Percentiles rank a stretch among this genome's conserved stretches.
phyloP scores from a whole-genome alignment of 345 rosid species.

The Cardamine occulta region DNA sequence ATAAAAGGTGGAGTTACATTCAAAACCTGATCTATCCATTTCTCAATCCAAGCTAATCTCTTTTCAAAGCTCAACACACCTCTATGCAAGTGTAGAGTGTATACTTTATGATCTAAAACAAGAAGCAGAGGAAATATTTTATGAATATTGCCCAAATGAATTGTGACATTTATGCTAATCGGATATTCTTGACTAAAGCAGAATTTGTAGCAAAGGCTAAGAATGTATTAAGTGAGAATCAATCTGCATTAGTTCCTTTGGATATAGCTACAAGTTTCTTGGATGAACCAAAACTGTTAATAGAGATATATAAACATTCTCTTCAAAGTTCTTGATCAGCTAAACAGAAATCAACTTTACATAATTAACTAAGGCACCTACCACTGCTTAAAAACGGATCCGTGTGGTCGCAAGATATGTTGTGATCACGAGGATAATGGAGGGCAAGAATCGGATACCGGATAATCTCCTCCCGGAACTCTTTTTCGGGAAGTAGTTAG shows the following conservation, averaged over 20 bases:
- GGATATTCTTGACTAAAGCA: background rate
- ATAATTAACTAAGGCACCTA: conserved; percentile 42
- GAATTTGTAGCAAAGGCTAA: conserved; percentile 5
- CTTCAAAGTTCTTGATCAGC: conserved; percentile 18
- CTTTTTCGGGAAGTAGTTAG: conserved; percentile 55
- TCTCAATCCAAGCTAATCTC: conserved; percentile 78
- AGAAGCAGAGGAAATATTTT: background rate
- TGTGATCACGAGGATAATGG: conserved; percentile 35
- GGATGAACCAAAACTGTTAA: conserved; percentile 26
- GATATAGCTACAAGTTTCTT: conserved; percentile 23
- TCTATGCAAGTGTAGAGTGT: conserved; percentile 46
- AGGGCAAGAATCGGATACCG: conserved; percentile 22
- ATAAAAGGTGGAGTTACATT: conserved; percentile 48
- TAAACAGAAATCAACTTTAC: conserved; percentile 27
- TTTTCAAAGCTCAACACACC: conserved; percentile 75
- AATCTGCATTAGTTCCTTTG: conserved; percentile 24
- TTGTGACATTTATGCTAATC: background rate
- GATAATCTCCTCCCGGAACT: conserved; percentile 45
- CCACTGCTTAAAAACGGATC: conserved; percentile 35
- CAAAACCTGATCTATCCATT: conserved; percentile 61
- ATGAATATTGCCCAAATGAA: background rate
- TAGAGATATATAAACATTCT: conserved; percentile 1
- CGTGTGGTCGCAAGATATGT: conserved; percentile 33
- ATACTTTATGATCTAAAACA: background rate
- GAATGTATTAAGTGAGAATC: background rate